Evolutionary conservation across 2,329 filamentous ascomycete species (phyloP).

Genomic region (Colletotrichum tropicicola): DNA sequence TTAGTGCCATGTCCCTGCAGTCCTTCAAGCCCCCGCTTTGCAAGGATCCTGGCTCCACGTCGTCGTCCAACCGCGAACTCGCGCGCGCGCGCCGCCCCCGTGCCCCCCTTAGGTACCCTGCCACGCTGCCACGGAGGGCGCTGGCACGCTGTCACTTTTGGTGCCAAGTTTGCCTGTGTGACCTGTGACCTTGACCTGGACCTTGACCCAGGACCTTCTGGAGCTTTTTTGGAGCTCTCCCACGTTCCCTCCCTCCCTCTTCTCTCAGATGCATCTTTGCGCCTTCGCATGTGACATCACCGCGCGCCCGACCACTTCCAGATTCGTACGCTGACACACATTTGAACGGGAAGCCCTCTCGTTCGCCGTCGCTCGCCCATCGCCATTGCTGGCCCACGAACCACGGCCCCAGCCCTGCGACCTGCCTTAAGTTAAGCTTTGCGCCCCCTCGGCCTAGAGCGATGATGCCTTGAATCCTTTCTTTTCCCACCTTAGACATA

Average conservation of each 20-base stretch:
- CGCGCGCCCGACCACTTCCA: slow-evolving; percentile 20
- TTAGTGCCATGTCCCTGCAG: slow-evolving; percentile 16
- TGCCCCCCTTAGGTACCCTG: neutral
- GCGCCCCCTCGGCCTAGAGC: slow-evolving; percentile 3
- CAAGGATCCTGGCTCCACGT: neutral
- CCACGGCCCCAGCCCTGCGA: neutral
- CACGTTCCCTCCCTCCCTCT: neutral
- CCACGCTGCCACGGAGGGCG: neutral
- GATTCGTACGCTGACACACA: slow-evolving; percentile 22
- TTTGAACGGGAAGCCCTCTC: neutral
- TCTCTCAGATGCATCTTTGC: slow-evolving; percentile 14
- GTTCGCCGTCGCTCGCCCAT: neutral
- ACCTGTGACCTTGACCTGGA: neutral
- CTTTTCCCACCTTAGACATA: slow-evolving; percentile 22
- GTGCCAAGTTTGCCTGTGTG: neutral
- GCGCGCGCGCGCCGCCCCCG: neutral
- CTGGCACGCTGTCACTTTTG: neutral
- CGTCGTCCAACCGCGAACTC: slow-evolving; percentile 21
- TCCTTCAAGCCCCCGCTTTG: slow-evolving; percentile 11
- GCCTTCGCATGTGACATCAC: slow-evolving; percentile 31
- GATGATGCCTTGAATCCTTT: slow-evolving; percentile 19
- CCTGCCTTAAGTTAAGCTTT: slow-evolving; percentile 20
- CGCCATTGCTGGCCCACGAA: neutral
- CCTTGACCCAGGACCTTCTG: slow-evolving; percentile 3
- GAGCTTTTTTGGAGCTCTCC: slow-evolving; percentile 20